Evolutionary conservation across 345 rosid species (phyloP).

Genomic region (Isatis tinctoria): DNA sequence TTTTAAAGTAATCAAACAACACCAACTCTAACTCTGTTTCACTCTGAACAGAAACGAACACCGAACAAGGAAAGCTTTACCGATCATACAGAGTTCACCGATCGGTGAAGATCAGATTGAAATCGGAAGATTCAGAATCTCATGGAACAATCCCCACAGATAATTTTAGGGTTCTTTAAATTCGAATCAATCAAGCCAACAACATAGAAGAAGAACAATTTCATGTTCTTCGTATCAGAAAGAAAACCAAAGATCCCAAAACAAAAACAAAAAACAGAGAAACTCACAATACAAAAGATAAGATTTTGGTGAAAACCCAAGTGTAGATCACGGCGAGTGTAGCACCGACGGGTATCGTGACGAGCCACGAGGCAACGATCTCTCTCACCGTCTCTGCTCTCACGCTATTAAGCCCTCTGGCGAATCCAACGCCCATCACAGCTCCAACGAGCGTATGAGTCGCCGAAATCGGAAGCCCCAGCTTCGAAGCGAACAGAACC

Average conservation of each 20-base stretch:
- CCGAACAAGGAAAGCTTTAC: not conserved
- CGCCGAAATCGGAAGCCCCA: conserved; percentile 86
- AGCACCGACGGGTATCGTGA: conserved; percentile 95
- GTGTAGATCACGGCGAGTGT: conserved; percentile 70
- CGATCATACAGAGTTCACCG: not conserved
- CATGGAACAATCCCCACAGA: not conserved
- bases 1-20: not conserved
- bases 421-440: conserved; percentile 99
- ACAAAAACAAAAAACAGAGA: not conserved
- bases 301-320: conserved; percentile 81
- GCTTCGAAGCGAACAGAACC: conserved; percentile 81
- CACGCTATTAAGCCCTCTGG: conserved; percentile 86
- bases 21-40: not conserved
- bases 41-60: not conserved
- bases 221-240: conserved; percentile 20
- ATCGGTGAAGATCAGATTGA: not conserved
- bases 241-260: not conserved
- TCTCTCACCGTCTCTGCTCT: conserved; percentile 88
- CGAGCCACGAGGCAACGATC: conserved; percentile 84
- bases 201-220: conserved; percentile 19
- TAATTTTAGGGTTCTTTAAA: not conserved
- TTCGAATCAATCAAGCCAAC: conserved; percentile 7
- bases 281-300: conserved; percentile 56
- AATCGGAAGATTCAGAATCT: not conserved
- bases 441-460: conserved; percentile 95